Percentiles rank a stretch among this genome's conserved stretches.
phyloP scores from a whole-genome alignment of 2,329 filamentous ascomycete species.

The Alternaria atra region DNA sequence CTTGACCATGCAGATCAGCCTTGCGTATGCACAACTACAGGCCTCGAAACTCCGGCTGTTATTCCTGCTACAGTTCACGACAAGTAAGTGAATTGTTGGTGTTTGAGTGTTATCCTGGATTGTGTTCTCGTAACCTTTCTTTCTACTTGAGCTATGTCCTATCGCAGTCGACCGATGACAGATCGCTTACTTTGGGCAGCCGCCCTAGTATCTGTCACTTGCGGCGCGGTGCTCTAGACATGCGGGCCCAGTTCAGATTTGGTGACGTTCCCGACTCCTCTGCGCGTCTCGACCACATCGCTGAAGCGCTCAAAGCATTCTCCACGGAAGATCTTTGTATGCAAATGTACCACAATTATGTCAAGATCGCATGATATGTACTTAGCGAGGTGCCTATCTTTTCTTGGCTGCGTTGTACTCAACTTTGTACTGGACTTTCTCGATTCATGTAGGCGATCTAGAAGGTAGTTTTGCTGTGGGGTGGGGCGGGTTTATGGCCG shows the following conservation, averaged over 20 bases:
- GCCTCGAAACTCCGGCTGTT: conserved; percentile 6
- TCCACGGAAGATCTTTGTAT: conserved; percentile 9
- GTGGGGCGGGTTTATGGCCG: conserved; percentile 21
- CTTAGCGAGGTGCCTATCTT: conserved; percentile 9
- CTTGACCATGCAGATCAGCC: conserved; percentile 26
- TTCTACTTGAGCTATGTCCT: background rate
- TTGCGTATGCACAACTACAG: conserved; percentile 18
- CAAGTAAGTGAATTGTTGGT: conserved; percentile 1
- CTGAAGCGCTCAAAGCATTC: conserved; percentile 1
- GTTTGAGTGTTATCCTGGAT: background rate
- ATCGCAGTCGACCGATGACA: background rate
- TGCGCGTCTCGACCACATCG: conserved; percentile 10
- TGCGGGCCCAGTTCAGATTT: conserved; percentile 6
- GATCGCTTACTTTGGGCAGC: conserved; percentile 3
- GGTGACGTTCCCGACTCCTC: conserved; percentile 5
- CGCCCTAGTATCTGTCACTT: conserved; percentile 8
- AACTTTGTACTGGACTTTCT: background rate
- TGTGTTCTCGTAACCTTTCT: background rate
- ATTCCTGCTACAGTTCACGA: conserved; percentile 1
- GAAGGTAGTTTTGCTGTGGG: conserved; percentile 8
- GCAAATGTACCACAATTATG: conserved; percentile 8
- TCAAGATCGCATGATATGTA: conserved; percentile 15
- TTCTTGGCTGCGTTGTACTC: conserved; percentile 9
- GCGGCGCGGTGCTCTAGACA: conserved; percentile 11
- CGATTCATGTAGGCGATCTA: conserved; percentile 15